A percentile compares a stretch with the other conserved stretches of the same genome.
These are phyloP conservation scores for Alternaria hordeiaustralica DNA, from an alignment of 2,329 filamentous ascomycete species.

Conservation along the genomic window DNA sequence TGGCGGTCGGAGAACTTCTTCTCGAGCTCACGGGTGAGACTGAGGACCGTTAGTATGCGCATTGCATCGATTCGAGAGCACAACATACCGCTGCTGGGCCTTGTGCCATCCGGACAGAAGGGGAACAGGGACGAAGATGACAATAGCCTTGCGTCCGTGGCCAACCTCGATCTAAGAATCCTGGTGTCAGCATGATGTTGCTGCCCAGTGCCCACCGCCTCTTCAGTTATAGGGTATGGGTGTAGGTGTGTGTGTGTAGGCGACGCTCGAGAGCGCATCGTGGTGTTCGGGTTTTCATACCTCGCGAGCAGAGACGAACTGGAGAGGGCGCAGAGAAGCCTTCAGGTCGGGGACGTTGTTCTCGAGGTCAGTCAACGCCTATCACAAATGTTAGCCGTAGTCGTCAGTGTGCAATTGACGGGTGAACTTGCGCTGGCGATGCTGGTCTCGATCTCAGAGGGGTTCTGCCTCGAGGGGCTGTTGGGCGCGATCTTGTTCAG, in stretches of 20 bases:
- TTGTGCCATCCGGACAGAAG: conserved; percentile 99
- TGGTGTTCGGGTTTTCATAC: conserved; percentile 68
- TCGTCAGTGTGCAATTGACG: conserved; percentile 6
- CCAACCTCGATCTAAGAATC: conserved; percentile 94
- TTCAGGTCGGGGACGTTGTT: conserved; percentile 98
- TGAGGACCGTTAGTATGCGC: conserved; percentile 49
- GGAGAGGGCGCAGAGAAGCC: conserved; percentile 92
- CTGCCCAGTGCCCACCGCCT: conserved; percentile 64
- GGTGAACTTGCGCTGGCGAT: conserved; percentile 80
- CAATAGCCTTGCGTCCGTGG: conserved; percentile 99
- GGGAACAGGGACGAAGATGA: conserved; percentile 99
- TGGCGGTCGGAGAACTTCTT: conserved; percentile 99
- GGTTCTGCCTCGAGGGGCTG: conserved; percentile 94
- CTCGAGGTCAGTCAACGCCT: conserved; percentile 94
- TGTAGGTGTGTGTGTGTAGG: conserved; percentile 27
- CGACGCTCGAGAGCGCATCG: conserved; percentile 37
- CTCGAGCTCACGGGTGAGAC: conserved; percentile 99
- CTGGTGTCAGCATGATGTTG: conserved; percentile 61
- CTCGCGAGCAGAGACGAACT: conserved; percentile 99
- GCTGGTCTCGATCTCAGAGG: conserved; percentile 95
- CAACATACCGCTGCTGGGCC: conserved; percentile 95
- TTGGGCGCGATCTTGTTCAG: conserved; percentile 98
- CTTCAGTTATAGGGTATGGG: conserved; percentile 48
- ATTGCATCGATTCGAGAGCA: neutral
- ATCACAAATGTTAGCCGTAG: conserved; percentile 22